Conservation (phyloP, 1,139 yeast species). For the Debaryomyces coudertii region DNA sequence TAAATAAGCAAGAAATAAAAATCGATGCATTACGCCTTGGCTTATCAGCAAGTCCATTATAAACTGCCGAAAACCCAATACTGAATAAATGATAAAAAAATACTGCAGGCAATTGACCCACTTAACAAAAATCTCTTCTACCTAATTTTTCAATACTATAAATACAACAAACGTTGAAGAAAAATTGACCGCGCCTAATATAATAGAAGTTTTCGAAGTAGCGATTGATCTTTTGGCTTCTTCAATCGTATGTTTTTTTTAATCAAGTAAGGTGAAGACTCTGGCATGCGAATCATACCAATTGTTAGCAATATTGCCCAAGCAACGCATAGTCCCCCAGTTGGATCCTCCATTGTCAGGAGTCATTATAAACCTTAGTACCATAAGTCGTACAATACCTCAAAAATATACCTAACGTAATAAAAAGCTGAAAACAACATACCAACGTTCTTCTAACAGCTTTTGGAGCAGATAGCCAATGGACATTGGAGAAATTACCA, state of each 20-base stretch:
- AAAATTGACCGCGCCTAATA: slow-evolving; percentile 77
- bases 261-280: slow-evolving; percentile 59
- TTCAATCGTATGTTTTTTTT: slow-evolving; percentile 42
- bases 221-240: slow-evolving; percentile 58
- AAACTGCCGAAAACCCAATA: slow-evolving; percentile 57
- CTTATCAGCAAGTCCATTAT: slow-evolving; percentile 30
- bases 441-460: slow-evolving; percentile 72
- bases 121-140: slow-evolving; percentile 63
- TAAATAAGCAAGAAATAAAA: slow-evolving; percentile 74
- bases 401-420: slow-evolving; percentile 69
- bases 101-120: slow-evolving; percentile 51
- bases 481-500: slow-evolving; percentile 68
- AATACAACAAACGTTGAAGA: slow-evolving; percentile 67
- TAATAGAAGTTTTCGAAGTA: slow-evolving; percentile 69
- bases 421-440: slow-evolving; percentile 68
- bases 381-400: slow-evolving; percentile 72
- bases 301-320: slow-evolving; percentile 54
- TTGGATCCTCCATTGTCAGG: slow-evolving; percentile 69
- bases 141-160: slow-evolving; percentile 70
- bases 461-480: slow-evolving; percentile 74
- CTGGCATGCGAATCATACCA: slow-evolving; percentile 66
- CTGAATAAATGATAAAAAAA: slow-evolving; percentile 61
- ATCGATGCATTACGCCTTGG: slow-evolving; percentile 74
- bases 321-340: slow-evolving; percentile 60
- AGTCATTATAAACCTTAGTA: slow-evolving; percentile 51